Conservation (phyloP, 2,329 filamentous ascomycete genomes). For the Ilyonectria sp. region DNA sequence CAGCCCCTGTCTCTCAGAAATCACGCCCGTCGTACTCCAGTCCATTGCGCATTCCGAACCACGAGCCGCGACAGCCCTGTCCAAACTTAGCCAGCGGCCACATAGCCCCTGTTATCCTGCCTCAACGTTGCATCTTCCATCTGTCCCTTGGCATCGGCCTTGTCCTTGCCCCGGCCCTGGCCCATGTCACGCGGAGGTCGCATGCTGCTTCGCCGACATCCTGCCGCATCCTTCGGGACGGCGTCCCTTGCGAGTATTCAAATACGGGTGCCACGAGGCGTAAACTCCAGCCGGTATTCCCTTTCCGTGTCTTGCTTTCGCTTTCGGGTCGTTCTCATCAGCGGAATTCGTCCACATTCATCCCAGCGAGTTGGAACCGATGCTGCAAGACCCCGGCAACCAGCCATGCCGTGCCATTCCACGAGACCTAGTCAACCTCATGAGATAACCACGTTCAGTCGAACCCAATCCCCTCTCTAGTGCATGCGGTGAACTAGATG, state of each 20-base stretch:
- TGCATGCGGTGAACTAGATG: background rate
- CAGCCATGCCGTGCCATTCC: background rate
- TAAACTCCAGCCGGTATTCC: background rate
- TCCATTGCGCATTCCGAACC: background rate
- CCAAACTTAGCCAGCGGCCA: background rate
- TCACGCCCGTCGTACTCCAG: background rate
- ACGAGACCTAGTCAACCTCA: background rate
- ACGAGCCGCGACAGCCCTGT: background rate
- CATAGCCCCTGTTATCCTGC: conserved; percentile 3
- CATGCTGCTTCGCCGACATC: conserved; percentile 21
- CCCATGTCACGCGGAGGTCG: background rate
- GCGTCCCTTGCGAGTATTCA: background rate
- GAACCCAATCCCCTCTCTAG: background rate
- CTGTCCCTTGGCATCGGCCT: background rate
- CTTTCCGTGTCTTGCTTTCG: background rate
- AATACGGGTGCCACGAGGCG: background rate
- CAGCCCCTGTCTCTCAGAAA: background rate
- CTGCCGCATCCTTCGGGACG: conserved; percentile 6
- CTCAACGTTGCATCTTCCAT: conserved; percentile 24
- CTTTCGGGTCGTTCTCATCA: background rate
- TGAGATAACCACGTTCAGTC: background rate
- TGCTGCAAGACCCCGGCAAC: background rate
- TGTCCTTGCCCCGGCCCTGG: background rate
- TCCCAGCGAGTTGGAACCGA: background rate
- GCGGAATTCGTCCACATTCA: background rate